Evolutionary conservation across 495 filamentous ascomycete genomes (phyloP).

Genomic region (Neurospora intermedia): DNA sequence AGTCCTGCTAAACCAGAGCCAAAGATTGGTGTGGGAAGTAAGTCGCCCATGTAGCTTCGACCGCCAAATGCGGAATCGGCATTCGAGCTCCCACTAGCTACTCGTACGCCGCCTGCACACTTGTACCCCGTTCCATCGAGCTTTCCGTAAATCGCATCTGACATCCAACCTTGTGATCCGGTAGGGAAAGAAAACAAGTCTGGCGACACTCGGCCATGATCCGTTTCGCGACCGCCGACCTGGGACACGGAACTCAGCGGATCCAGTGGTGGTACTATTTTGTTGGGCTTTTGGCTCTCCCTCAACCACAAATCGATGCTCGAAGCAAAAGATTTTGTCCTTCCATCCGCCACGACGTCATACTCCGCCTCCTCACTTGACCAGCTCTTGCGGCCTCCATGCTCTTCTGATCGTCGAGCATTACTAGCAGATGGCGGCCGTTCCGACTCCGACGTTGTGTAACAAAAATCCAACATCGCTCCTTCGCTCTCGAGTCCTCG

Average conservation of each 20-base stretch:
- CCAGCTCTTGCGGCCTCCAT: constrained; percentile 11
- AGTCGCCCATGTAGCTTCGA: constrained; percentile 27
- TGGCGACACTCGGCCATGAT: constrained; percentile 22
- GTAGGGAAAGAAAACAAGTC: constrained; percentile 38
- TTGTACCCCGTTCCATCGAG: constrained; percentile 26
- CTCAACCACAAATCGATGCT: constrained; percentile 34
- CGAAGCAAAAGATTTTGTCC: constrained; percentile 16
- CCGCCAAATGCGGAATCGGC: constrained; percentile 25
- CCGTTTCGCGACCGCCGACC: constrained; percentile 7
- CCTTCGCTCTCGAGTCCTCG: constrained; percentile 5
- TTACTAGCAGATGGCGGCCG: constrained; percentile 24
- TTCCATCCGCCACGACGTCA: constrained; percentile 4
- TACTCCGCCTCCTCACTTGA: constrained; percentile 24
- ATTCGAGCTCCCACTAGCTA: not conserved
- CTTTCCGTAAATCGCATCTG: constrained; percentile 32
- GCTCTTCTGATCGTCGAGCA: constrained; percentile 11
- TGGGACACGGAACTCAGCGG: constrained; percentile 18
- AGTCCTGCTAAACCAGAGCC: constrained; percentile 17
- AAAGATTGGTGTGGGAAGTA: constrained; percentile 19
- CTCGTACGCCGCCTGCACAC: constrained; percentile 11
- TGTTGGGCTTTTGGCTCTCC: constrained; percentile 28
- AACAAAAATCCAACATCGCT: constrained; percentile 1
- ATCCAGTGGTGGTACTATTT: constrained; percentile 5
- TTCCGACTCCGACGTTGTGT: constrained; percentile 9
- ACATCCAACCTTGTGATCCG: constrained; percentile 27